Conservation (phyloP, 345 rosid species). For the Rhodamnia rubescens region DNA sequence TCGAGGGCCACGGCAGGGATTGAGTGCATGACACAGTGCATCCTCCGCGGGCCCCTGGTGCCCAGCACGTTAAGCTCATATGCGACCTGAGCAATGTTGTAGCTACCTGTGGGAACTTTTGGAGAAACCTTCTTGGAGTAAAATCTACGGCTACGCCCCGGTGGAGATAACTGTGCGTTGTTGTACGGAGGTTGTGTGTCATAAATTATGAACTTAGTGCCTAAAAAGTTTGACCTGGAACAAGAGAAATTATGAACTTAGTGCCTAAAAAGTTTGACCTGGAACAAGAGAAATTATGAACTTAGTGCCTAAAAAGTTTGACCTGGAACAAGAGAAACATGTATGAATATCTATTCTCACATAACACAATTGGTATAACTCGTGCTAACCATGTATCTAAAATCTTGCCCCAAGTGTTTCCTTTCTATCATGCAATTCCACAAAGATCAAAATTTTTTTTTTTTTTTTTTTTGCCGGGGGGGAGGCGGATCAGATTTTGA, state of each 20-base stretch:
- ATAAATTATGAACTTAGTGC: constrained; percentile 34
- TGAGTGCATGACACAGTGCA: constrained; percentile 42
- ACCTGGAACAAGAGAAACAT: constrained; percentile 14
- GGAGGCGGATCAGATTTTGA: background rate
- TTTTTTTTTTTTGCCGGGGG: no score
- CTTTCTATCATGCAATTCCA: background rate
- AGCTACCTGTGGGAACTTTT: constrained; percentile 39
- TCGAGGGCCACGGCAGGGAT: constrained; percentile 28
- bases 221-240: constrained; percentile 40
- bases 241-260: constrained; percentile 16
- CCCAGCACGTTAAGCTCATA: constrained; percentile 42
- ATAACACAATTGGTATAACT: background rate
- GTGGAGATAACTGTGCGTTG: constrained; percentile 26
- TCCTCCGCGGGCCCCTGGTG: constrained; percentile 40
- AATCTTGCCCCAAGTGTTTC: background rate
- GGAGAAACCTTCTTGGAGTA: constrained; percentile 43
- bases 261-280: constrained; percentile 46
- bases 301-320: constrained; percentile 40
- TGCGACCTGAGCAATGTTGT: constrained; percentile 31
- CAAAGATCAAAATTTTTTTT: background rate
- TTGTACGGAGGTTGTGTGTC: constrained; percentile 37
- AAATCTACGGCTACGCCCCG: constrained; percentile 34
- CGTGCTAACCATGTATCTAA: background rate
- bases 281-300: constrained; percentile 30
- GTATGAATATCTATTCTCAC: background rate